Evolutionary conservation across 2,329 filamentous ascomycete genomes (phyloP), one percentile per base, ranked within the genome.

Genomic region (Amesomyces nigricolor): DNA sequence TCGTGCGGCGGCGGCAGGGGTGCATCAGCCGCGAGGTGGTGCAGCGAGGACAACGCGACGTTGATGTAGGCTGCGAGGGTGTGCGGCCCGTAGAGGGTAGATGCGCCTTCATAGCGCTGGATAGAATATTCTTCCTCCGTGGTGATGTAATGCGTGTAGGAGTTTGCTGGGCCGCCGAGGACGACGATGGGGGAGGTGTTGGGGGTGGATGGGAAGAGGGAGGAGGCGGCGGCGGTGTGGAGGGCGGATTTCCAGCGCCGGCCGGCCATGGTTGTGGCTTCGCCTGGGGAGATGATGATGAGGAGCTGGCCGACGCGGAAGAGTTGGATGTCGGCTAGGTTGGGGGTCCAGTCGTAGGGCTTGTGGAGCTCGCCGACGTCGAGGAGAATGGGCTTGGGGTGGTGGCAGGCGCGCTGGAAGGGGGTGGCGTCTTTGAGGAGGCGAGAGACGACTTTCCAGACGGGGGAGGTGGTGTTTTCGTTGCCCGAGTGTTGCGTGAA

Each of bases 31-130:
- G 76, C 75, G 3, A 95, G 80, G 67, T 86, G 86, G 14, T 78
- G 78, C 3, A 94, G 80, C 68, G 87, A 83, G 37, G 76, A 78
- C n/a, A 91, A 75, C 0, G 89, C 91, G 43, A 92, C 77, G 69
- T 95, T 91, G 73, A 96, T 88, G 73, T 94, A 94, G 0, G 91
- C 92, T 37, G 87, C 82, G 10, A 96, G 79, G 0, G 90, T 89
- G 69, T 91, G 83, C 2, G 81, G 87, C 0, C 92, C 92, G 68
- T 88, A 94, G 2, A 97, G 81, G 0, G 92, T 97, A 6, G 88
- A 92, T 0, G 89, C 92, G n/a, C 91, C 92, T 73, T 97, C 92
- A 71, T 96, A 96, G 9, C 92, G 86, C 72, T 96, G 92, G 45
- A 94, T 76, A 11, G 71, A 70, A 68, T 92, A 95, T 70, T 95